These are phyloP conservation scores for Suillus americanus DNA, from an alignment of 768 basidiomycete species.

Conservation along the genomic window DNA sequence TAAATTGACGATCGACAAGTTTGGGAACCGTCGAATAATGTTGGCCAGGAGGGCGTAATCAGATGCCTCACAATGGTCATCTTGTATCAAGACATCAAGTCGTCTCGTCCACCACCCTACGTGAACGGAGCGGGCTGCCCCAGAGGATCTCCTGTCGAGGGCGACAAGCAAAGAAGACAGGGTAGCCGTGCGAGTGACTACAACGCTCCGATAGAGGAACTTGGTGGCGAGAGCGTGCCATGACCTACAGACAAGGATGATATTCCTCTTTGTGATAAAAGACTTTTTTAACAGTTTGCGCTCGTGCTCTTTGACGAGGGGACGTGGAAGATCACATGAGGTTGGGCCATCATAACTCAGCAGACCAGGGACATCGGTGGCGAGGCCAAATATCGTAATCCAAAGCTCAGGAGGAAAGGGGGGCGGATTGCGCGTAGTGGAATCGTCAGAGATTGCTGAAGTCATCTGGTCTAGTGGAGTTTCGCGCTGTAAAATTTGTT, in stretches of 20 bases:
- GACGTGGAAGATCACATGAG: slow-evolving; percentile 20
- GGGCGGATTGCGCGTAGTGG: not conserved
- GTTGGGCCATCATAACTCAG: slow-evolving; percentile 12
- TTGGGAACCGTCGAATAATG: slow-evolving; percentile 25
- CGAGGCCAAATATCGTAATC: slow-evolving; percentile 25
- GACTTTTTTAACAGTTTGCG: slow-evolving; percentile 17
- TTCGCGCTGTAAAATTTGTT: not conserved
- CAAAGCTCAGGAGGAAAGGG: slow-evolving; percentile 30
- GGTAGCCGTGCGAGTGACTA: slow-evolving; percentile 19
- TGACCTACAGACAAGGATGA: slow-evolving; percentile 24
- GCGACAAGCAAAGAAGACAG: slow-evolving; percentile 17
- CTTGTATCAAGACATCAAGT: slow-evolving; percentile 24
- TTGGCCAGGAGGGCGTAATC: slow-evolving; percentile 24
- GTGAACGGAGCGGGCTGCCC: slow-evolving; percentile 6
- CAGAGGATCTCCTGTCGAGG: slow-evolving; percentile 12
- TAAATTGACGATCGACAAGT: slow-evolving; percentile 23
- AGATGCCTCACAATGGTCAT: slow-evolving; percentile 25
- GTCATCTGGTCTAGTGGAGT: slow-evolving; percentile 13
- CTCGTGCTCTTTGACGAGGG: slow-evolving; percentile 19
- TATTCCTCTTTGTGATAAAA: slow-evolving; percentile 20
- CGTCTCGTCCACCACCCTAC: slow-evolving; percentile 29
- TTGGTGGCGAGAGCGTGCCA: slow-evolving; percentile 23
- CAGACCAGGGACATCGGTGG: slow-evolving; percentile 14
- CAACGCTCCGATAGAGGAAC: slow-evolving; percentile 23
- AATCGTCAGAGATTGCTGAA: not conserved